Evolutionary conservation across 306 rosid species (phyloP), one percentile per base, ranked within the genome.

Genomic region (Vicia villosa): DNA sequence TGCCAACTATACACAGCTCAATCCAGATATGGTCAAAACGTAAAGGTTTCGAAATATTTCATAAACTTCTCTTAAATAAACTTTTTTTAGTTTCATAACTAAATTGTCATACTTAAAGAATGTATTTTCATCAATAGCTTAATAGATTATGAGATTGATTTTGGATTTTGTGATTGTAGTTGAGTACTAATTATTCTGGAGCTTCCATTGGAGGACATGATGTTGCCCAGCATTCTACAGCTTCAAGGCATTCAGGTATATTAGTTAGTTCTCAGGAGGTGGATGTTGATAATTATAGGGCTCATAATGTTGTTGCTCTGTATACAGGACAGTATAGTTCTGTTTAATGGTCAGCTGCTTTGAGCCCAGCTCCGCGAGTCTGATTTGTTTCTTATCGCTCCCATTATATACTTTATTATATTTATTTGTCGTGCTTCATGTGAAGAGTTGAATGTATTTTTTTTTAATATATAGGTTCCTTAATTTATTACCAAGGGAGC

Each of bases 301-400:
- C 89, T 73, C 96, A 87, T 82, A 59, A 87, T 72, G 82, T 96
- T 59, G 79, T 86, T 6, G 42, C 85, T 3, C 97, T 90, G 67
- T 94, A 91, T 72, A 97, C 96, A 69, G 96, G 97, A 6, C 97
- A 91, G 56, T 94, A 94, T 82, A 84, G 95, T 71, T 89, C 96
- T 50, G 87, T 91, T 40, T 94, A 94, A 62, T 90, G 97, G 4
- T 86, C 97, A 9, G 71, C 91, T 71, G 83, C 88, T 61, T 68
- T 91, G 84, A 87, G 91, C 66, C 73, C 82, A 72, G 85, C 85
- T 36, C 85, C 87, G 30, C 96, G 89, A 95, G 99, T 91, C 8
- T 54, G 84, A 7, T n/a, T n/a, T n/a, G n/a, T n/a, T n/a, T 14
- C 14, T 14, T 28, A 28, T n/a, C 38, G 32, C 58, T 34, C n/a